Conservation (phyloP, 2,329 filamentous ascomycete species). For the Neofusicoccum ribis region DNA sequence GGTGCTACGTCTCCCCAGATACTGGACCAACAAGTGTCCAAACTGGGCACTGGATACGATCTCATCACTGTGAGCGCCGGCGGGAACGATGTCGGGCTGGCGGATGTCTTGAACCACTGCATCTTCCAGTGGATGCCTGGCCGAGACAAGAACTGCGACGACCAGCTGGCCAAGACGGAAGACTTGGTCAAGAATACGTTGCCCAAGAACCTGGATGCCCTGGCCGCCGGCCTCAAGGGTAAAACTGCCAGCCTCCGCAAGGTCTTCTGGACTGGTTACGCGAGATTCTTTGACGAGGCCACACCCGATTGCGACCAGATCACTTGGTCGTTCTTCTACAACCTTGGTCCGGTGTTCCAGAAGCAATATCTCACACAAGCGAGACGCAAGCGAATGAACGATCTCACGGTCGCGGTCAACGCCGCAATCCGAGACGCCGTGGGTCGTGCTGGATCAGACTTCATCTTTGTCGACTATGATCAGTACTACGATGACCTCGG, state of each 20-base stretch:
- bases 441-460: conserved; percentile 22
- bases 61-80: conserved; percentile 34
- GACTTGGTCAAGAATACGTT: background rate
- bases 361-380: conserved; percentile 25
- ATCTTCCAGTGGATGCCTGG: conserved; percentile 33
- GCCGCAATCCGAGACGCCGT: conserved; percentile 25
- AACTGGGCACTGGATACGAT: conserved; percentile 26
- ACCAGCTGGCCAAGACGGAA: conserved; percentile 16
- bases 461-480: conserved; percentile 32
- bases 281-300: conserved; percentile 32
- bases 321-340: conserved; percentile 26
- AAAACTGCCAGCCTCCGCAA: conserved; percentile 21
- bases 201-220: background rate
- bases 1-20: conserved; percentile 30
- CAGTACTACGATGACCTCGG: conserved; percentile 20
- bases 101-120: conserved; percentile 31
- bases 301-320: conserved; percentile 31
- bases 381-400: conserved; percentile 29
- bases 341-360: conserved; percentile 21
- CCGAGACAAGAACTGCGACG: background rate
- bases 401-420: conserved; percentile 30
- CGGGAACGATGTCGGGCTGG: conserved; percentile 34
- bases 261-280: conserved; percentile 30
- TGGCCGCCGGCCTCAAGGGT: background rate
- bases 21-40: conserved; percentile 28